Evolutionary conservation across 225 moss, liverwort and hornwort species (phyloP).

Genomic region (Rhytidiadelphus loreus): DNA sequence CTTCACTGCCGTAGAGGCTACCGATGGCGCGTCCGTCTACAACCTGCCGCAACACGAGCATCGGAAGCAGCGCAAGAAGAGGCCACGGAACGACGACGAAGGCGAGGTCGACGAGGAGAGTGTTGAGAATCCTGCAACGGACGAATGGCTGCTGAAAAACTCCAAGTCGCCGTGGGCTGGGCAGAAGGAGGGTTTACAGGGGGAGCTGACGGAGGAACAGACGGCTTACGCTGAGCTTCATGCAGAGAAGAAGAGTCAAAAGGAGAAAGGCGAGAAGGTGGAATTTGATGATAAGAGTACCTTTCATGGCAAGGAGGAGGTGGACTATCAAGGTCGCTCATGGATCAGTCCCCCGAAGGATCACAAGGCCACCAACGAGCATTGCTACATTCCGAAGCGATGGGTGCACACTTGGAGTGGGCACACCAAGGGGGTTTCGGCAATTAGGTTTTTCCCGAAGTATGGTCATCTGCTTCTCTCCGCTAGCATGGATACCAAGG

Average conservation of each 20-base stretch:
- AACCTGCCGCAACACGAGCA: conserved; percentile 84
- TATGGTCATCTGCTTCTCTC: conserved; percentile 89
- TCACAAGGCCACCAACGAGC: conserved; percentile 83
- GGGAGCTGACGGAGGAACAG: conserved; percentile 92
- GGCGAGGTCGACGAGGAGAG: conserved; percentile 52
- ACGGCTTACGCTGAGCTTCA: conserved; percentile 66
- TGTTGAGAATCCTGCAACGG: conserved; percentile 61
- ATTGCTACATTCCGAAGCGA: conserved; percentile 93
- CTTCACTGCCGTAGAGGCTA: conserved; percentile 28
- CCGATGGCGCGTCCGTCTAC: conserved; percentile 74
- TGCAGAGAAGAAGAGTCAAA: conserved; percentile 71
- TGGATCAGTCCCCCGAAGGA: conserved; percentile 96
- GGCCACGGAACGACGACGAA: not conserved
- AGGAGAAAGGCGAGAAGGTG: conserved; percentile 66
- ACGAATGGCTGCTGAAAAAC: conserved; percentile 77
- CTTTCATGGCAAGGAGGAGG: conserved; percentile 94
- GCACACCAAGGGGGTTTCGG: conserved; percentile 88
- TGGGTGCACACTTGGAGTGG: conserved; percentile 98
- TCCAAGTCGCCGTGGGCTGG: conserved; percentile 90
- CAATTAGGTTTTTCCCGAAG: conserved; percentile 88
- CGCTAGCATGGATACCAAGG: conserved; percentile 96
- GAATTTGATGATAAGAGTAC: conserved; percentile 83
- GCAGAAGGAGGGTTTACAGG: conserved; percentile 65
- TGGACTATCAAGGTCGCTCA: conserved; percentile 90
- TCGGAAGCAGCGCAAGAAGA: conserved; percentile 69